A percentile compares a stretch with the other conserved stretches of the same genome.
Evolutionary conservation across 176 grass and related monocot species (phyloP).

Genomic region (Eleusine coracana): DNA sequence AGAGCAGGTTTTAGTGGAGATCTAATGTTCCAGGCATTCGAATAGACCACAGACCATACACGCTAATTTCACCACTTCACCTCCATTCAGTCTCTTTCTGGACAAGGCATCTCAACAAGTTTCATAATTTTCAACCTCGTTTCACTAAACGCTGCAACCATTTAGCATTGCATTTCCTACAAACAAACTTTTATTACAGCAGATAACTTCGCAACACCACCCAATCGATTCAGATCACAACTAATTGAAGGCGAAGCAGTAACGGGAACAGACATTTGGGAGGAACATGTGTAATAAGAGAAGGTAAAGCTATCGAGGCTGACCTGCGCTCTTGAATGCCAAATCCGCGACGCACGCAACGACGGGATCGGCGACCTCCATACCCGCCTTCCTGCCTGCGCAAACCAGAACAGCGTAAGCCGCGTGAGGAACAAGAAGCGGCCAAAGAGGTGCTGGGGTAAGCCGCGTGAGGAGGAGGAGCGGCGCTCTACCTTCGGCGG

Average conservation of each 20-base stretch:
- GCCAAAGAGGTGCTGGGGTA: neutral
- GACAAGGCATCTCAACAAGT: neutral
- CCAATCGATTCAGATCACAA: neutral
- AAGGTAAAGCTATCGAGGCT: conserved; percentile 18
- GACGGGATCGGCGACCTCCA: conserved; percentile 71
- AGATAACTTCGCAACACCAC: neutral
- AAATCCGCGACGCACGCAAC: conserved; percentile 80
- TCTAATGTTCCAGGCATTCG: conserved; percentile 1
- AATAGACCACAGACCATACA: neutral
- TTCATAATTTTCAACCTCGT: neutral
- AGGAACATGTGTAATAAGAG: neutral
- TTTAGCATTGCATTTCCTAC: neutral
- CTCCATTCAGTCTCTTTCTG: neutral
- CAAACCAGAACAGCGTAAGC: neutral
- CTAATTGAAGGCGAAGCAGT: neutral
- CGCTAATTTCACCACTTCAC: neutral
- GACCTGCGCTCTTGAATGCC: conserved; percentile 73
- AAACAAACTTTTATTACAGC: neutral
- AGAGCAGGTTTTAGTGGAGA: neutral
- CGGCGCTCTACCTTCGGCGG: conserved; percentile 57
- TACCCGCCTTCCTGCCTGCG: conserved; percentile 66
- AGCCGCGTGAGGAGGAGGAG: neutral
- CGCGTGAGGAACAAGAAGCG: conserved; percentile 1
- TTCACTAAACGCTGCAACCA: neutral
- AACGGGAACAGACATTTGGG: neutral